Evolutionary conservation across 2,329 filamentous ascomycete genomes (phyloP), one percentile per base, ranked within the genome.

Genomic region (Fusarium secorum): DNA sequence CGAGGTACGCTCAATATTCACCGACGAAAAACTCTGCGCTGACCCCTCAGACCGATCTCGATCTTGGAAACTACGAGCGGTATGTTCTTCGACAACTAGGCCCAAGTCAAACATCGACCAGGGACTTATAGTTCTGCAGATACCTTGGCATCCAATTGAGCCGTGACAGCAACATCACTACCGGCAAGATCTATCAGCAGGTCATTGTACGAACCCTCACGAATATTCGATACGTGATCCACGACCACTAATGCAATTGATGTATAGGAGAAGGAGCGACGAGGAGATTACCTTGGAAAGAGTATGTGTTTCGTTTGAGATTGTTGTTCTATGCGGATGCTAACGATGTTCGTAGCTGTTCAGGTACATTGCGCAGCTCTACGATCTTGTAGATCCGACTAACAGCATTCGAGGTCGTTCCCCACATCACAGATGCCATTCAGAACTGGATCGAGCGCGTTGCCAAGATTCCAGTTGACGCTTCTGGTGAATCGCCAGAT

Each of bases 141-240:
- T 97, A 97, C 79, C 90, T 97, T 59, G 91, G 91, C 77, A 91
- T 95, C 72, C 93, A 91, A 60, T 86, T 98, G 67, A 93, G 90
- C 13, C 87, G 91, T 68, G 94, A 97, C 75, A 94, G 95, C 85
- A 98, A 98, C 82, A 97, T 99, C 82, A 99, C 96, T 7, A 97
- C 95, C 10, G 96, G 96, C 78, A 98, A 98, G 85, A 94, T 98
- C 74, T 98, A 98, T 83, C 87, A 93, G 78, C 89, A 92, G 76
- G 95, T 98, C 58, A 94, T 97, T 76, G 87, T 91, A 78, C 85
- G 87, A 59, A 41, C 24, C 48, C n/a, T 17, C 38, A 7, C 35
- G 26, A 63, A 35, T 9, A 13, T 13, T 5, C 24, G 8, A 30
- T 42, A 35, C 5, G 15, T 26, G 38, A 59, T 18, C 17, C 3